Evolutionary conservation across 2,329 filamentous ascomycete species (phyloP).

Genomic region (Nothophaeocryptopus gaeumannii): DNA sequence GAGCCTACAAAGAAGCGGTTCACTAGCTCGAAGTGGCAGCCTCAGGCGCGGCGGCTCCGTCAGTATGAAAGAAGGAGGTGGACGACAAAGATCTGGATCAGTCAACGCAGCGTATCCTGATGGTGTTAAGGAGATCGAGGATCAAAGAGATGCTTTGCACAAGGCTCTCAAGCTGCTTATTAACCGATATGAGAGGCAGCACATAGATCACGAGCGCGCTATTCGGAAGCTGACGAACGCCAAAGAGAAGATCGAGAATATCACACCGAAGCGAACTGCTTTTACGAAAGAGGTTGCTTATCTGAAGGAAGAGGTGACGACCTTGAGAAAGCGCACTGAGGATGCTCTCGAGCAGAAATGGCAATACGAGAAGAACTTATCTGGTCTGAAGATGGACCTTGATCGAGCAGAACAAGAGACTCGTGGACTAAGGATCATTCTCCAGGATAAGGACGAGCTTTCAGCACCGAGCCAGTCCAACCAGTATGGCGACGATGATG

Average conservation of each 20-base stretch:
- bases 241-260: constrained; percentile 65
- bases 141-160: constrained; percentile 89
- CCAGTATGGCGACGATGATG: constrained; percentile 31
- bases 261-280: constrained; percentile 69
- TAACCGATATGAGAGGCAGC: constrained; percentile 80
- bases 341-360: constrained; percentile 94
- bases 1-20: constrained; percentile 50
- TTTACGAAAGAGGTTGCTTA: constrained; percentile 81
- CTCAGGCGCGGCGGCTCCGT: constrained; percentile 35
- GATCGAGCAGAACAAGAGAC: constrained; percentile 95
- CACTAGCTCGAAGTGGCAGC: constrained; percentile 56
- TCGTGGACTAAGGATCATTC: constrained; percentile 70
- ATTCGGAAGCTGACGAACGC: constrained; percentile 74
- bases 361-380: constrained; percentile 87
- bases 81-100: constrained; percentile 45
- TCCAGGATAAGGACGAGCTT: constrained; percentile 75
- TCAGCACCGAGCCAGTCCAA: constrained; percentile 60
- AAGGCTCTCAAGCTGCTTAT: constrained; percentile 80
- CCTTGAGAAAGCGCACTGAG: constrained; percentile 80
- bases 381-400: constrained; percentile 90
- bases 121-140: constrained; percentile 80
- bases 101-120: constrained; percentile 31
- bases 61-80: constrained; percentile 32
- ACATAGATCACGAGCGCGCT: constrained; percentile 77
- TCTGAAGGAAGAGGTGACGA: constrained; percentile 79